Base-by-base conservation (phyloP, 371 early-diverging fungal species). In the Zychaea mexicana region DNA sequence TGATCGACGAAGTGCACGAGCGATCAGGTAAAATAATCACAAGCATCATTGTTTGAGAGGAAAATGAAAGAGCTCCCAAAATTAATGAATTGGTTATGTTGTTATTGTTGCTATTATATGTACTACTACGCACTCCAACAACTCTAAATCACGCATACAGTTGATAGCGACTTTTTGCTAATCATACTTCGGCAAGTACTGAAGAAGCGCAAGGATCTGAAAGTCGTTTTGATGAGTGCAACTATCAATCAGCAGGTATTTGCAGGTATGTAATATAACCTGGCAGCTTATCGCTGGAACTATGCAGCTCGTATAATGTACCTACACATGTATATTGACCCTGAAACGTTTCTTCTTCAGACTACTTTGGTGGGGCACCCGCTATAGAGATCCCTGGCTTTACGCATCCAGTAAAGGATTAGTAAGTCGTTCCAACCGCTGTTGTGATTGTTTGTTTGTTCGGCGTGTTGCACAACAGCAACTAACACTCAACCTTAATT, bases 1-100 rank as follows among this genome's bases (percentile, higher is more conserved):
- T 92, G 73, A 86, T 92, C 49, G 92, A 92, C 67, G 92, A 92
- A 73, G 92, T 92, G 0, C 92, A 92, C 61, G 92, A 92, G 69
- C 81, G 92, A 7, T 87, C 93, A 27, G 74, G 73, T 85, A 66
- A 42, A 52, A 47, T 22, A 47, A 36, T 9, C 27, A 22, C 13
- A 1, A 6, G 24, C 24, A 13, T 52, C 5, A 24, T 13, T 52
- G 52, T 26, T 24, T 24, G 22, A 24, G n/a, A 47, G 3, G 24
- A 26, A 21, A 47, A 26, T 3, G 28, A 53, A 28, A 31, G 27
- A 28, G 2, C 3, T n/a, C 2, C n/a, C 1, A 69, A 2, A 46
- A 38, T 58, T 3, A 38, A 27, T 15, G 1, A 22, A 24, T 22
- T 31, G 4, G 39, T 19, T 2, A 54, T 15, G n/a, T 42, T 7